Evolutionary conservation across 768 basidiomycete species (phyloP).

Genomic region (Dendrothele bispora): DNA sequence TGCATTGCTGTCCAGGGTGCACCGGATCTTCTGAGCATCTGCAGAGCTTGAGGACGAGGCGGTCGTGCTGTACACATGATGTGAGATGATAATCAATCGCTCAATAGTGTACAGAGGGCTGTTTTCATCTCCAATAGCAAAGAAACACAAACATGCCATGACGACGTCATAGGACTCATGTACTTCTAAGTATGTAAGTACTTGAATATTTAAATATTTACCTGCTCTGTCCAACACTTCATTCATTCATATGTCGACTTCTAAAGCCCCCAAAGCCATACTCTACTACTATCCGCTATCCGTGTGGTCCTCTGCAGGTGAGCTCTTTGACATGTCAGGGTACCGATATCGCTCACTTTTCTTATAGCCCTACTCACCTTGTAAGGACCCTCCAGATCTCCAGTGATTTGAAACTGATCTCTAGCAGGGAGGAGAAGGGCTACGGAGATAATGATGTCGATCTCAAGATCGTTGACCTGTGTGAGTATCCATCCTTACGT

Average conservation of each 20-base stretch:
- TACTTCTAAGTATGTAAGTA: no score
- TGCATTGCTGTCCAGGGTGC: no score
- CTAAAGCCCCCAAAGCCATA: constrained; percentile 69
- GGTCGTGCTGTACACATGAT: no score
- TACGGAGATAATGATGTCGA: constrained; percentile 78
- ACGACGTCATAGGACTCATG: no score
- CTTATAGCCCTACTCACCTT: constrained; percentile 51
- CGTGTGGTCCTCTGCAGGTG: constrained; percentile 63
- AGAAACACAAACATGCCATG: no score
- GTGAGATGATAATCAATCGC: no score
- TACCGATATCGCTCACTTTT: not conserved
- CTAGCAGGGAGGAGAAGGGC: constrained; percentile 70
- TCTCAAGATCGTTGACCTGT: constrained; percentile 63
- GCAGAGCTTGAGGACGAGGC: no score
- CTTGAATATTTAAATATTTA: no score
- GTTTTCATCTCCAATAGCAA: no score
- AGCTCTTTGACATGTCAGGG: constrained; percentile 14
- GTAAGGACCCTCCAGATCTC: constrained; percentile 35
- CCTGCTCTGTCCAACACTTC: no score
- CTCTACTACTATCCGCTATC: constrained; percentile 60
- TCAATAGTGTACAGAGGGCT: no score
- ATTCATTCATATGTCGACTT: constrained; percentile 23
- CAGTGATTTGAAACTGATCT: not conserved
- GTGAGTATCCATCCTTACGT: constrained; percentile 27
- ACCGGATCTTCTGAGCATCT: no score